Evolutionary conservation across 345 rosid genomes (phyloP), one percentile per base, ranked within the genome.

Genomic region (Sisymbrium irio): DNA sequence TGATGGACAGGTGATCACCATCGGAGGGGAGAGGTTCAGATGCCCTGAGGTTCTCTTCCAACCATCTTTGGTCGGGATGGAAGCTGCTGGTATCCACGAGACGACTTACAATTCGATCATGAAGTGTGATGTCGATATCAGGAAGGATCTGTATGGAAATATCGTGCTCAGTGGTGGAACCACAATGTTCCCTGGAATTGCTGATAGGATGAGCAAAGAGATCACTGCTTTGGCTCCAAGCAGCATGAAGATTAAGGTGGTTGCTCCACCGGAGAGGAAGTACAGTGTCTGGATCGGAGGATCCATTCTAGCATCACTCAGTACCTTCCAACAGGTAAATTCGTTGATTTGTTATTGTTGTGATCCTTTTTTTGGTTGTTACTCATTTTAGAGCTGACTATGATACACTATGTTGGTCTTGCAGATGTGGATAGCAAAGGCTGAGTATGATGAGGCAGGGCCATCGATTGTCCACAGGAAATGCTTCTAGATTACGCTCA

Each of bases 381-480:
- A 46, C 35, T 2, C 13, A 11, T 45, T 32, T 5, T 9, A 32
- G 13, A 37, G 41, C 20, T 61, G 17, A 13, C 5, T 15, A 0
- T 37, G 11, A 58, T 57, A 28, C 44, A 42, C 3, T 55, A 54
- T 55, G 65, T 73, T 70, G 66, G 32, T 14, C 3, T 7, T 76
- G 61, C 79, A 83, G 87, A 83, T 83, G 87, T 83, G 87, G 85
- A 83, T 81, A 36, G 79, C 85, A 42, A 83, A 83, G 71, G 77
- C 83, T 45, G 87, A 83, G 73, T 83, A 83, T 50, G 86, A 83
- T 59, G 86, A 83, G 28, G 72, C 87, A 59, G 87, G 84, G 17
- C 87, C 87, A 36, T 79, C 85, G 5, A 83, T 81, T 57, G 87
- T 83, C 65, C 87, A 83, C 80, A 79, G 85, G 83, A 83, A 83